Evolutionary conservation across 75 land plant genomes (phyloP), one percentile per base, ranked within the genome.

Genomic region (Cupressus sempervirens): DNA sequence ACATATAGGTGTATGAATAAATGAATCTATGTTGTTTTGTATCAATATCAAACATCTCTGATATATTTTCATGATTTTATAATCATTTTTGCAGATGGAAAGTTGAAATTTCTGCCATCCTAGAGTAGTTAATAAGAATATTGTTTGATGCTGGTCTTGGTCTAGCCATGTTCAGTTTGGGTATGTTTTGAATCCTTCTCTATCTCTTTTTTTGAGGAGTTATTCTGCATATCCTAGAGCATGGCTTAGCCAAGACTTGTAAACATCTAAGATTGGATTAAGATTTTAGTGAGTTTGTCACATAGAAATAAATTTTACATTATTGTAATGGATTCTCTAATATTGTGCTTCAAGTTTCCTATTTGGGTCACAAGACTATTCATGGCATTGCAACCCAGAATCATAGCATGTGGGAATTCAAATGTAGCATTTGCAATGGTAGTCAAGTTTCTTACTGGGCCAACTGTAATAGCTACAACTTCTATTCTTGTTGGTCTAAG

Each of bases 121-220:
- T 97, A 54, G 91, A 93, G 32, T 58, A 86, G 15, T 97, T 98
- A 0, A 94, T 97, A 40, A 82, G 91, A 40, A 92, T 97, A 54
- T 85, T 97, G 36, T 96, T 96, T 29, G 91, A 97, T 89, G 95
- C 98, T 52, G 99, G 98, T 35, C 94, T 97, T 35, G 99, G 99
- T 73, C 94, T 97, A 96, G 98, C 98, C 77, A 97, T 97, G 99
- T 97, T 97, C 86, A 96, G 98, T 86, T 93, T 97, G 75, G 98
- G 98, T 96, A 88, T 83, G 84, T 20, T 62, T 80, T 84, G 82
- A 74, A 41, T 43, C 6, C 50, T 79, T 79, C 12, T 43, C 12
- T 20, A 1, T 43, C 3, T 45, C n/a, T 23, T 30, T 79, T 13
- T 9, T 41, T 79, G 81, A 45, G 13, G 18, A 40, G 81, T 7